These are phyloP conservation scores for Piper betle DNA, from an alignment of 164 flowering plant genomes.

Conservation along the genomic window DNA sequence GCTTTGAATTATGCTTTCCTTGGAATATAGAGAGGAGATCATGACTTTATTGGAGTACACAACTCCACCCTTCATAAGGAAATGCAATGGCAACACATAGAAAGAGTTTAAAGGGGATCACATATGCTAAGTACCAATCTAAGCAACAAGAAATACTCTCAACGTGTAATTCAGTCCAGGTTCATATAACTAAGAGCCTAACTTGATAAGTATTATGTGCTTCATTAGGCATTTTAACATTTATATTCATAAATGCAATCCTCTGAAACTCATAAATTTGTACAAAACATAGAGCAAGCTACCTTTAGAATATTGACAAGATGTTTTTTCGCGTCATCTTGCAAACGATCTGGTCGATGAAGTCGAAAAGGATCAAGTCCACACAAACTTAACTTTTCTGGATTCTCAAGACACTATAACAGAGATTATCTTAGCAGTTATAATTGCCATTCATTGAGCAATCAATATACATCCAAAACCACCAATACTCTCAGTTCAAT, in stretches of 20 bases:
- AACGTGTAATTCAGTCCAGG: background rate
- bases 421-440: background rate
- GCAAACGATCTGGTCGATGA: slow-evolving; percentile 65
- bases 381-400: slow-evolving; percentile 62
- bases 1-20: slow-evolving; percentile 28
- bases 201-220: too few species aligned
- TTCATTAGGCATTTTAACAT: too few species aligned
- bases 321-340: slow-evolving; percentile 44
- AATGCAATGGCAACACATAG: background rate
- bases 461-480: background rate
- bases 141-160: background rate
- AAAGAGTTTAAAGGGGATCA: background rate
- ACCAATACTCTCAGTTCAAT: background rate
- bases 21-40: slow-evolving; percentile 46
- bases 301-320: slow-evolving; percentile 73
- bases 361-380: slow-evolving; percentile 74
- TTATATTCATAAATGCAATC: too few species aligned
- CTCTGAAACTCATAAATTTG: background rate
- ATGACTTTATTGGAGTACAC: slow-evolving; percentile 67
- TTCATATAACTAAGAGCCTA: too few species aligned
- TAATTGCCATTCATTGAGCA: background rate
- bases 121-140: background rate
- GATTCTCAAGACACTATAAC: slow-evolving; percentile 48
- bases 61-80: slow-evolving; percentile 59
- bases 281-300: background rate